Evolutionary conservation across 2,329 filamentous ascomycete species (phyloP).

Genomic region (Phialocephala sp.): DNA sequence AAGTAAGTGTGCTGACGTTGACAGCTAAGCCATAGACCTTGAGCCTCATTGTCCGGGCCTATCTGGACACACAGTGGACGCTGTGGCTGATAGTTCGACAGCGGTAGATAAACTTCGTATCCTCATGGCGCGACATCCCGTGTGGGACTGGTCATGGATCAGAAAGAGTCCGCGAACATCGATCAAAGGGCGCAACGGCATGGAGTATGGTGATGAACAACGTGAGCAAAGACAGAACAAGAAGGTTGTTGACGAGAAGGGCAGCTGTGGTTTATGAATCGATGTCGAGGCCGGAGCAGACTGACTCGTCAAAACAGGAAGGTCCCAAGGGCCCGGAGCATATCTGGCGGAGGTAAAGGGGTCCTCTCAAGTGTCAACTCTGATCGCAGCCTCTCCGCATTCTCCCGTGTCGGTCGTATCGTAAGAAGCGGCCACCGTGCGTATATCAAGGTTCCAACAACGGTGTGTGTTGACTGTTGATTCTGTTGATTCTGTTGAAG

Average conservation of each 20-base stretch:
- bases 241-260: not conserved
- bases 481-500: no score
- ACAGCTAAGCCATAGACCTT: not conserved
- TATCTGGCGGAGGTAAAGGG: no score
- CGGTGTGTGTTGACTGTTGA: no score
- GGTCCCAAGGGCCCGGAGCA: not conserved
- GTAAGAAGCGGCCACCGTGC: not conserved
- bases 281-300: not conserved
- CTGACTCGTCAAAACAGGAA: conserved; percentile 1
- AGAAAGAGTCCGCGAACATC: not conserved
- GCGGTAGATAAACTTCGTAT: not conserved
- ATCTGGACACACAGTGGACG: not conserved
- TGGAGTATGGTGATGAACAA: not conserved
- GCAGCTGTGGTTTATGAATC: not conserved
- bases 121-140: not conserved
- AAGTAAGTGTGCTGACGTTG: not conserved
- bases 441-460: not conserved
- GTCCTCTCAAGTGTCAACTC: no score
- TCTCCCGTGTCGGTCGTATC: not conserved
- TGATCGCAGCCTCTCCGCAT: not conserved
- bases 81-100: not conserved
- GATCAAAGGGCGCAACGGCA: not conserved
- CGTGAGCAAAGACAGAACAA: not conserved
- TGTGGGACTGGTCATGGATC: not conserved
- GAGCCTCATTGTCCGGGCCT: not conserved